Conservation (phyloP, 1,284 basidiomycete species). For the Pterulicium gracile region DNA sequence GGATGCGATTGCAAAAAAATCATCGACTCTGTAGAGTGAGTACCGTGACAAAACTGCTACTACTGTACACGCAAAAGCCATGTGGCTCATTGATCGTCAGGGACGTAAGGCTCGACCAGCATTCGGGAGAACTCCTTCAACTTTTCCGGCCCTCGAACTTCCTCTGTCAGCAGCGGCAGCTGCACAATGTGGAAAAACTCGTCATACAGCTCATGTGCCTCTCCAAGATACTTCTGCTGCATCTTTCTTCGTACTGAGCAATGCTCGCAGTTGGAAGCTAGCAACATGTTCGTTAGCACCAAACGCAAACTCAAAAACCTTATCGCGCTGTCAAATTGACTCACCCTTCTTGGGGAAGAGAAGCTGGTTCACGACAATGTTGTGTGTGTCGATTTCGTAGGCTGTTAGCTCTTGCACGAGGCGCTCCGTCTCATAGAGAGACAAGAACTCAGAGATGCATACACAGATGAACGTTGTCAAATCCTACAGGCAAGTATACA, state of each 20-base stretch:
- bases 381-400: slow-evolving; percentile 98
- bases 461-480: slow-evolving; percentile 98
- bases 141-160: slow-evolving; percentile 92
- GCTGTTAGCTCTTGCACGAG: slow-evolving; percentile 92
- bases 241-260: slow-evolving; percentile 92
- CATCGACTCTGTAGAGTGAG: too few relatives aligned
- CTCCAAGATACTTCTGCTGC: slow-evolving; percentile 94
- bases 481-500: slow-evolving; percentile 44
- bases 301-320: slow-evolving; percentile 1
- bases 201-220: slow-evolving; percentile 93
- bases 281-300: slow-evolving; percentile 1
- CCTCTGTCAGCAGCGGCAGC: slow-evolving; percentile 91
- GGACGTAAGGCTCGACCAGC: slow-evolving; percentile 34
- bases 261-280: slow-evolving; percentile 90
- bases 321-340: slow-evolving; percentile 17
- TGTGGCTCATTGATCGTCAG: not conserved
- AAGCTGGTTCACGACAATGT: slow-evolving; percentile 97
- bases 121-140: slow-evolving; percentile 85
- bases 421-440: slow-evolving; percentile 96
- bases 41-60: not conserved
- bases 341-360: slow-evolving; percentile 85
- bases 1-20: too few relatives aligned
- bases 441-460: slow-evolving; percentile 97
- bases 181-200: slow-evolving; percentile 95
- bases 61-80: not conserved